Evolutionary conservation across 2,329 filamentous ascomycete species (phyloP), one percentile per base, ranked within the genome.

Genomic region (Phialocephala subalpina): DNA sequence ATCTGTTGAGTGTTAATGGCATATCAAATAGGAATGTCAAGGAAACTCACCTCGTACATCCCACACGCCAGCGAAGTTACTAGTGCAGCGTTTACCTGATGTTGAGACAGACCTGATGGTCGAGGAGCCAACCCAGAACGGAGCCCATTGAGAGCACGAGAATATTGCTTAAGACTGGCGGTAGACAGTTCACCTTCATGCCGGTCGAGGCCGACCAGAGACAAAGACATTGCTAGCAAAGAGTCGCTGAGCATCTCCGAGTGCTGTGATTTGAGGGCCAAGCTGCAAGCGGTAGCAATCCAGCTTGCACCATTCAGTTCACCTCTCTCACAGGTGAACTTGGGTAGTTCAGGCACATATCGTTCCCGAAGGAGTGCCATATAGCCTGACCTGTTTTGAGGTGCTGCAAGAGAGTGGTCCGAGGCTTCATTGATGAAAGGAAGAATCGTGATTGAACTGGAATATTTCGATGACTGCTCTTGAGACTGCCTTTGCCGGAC

Each of bases 31-130:
- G 16, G 35, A n/a, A 40, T 9, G 49, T 16, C 29, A 14, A 18
- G 2, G 4, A 45, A 14, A 53, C 40, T 42, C 29, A 69, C 64
- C 59, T 69, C 67, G 35, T 60, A 66, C 64, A 69, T 69, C 8
- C 52, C 64, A 57, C 64, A 66, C 1, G 27, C 45, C 40, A 69
- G 36, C 11, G 58, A 64, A 18, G 64, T 64, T 29, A 66, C 29
- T 2, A 69, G 27, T 29, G 20, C 62, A 16, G 64, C 59, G 47
- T 69, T 64, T 1, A 63, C 20, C n/a, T 66, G 45, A 33, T 56
- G 35, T 45, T 66, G 42, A 22, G 58, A 47, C 9, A 56, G 27
- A 25, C 20, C 47, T 4, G 57, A 20, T 22, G 56, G 20, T 5
- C 62, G 40, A 4, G 38, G 35, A n/a, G 16, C n/a, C 18, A 68